These are phyloP conservation scores for Herpetospermum pedunculosum DNA, from an alignment of 306 rosid species.

Conservation along the genomic window DNA sequence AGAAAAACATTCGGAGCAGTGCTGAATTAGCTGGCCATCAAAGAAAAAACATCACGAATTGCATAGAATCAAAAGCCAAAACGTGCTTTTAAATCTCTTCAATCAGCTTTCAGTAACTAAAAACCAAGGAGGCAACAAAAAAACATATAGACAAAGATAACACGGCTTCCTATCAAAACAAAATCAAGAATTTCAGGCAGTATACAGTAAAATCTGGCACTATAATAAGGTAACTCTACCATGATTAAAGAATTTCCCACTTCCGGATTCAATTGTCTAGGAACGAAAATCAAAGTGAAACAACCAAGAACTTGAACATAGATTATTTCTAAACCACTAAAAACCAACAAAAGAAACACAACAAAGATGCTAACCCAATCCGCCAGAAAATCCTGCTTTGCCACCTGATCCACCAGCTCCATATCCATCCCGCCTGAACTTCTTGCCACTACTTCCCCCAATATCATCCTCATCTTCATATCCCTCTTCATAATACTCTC, in stretches of 20 bases:
- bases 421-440: conserved; percentile 59
- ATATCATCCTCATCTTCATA: conserved; percentile 61
- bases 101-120: background rate
- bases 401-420: conserved; percentile 51
- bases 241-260: background rate
- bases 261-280: background rate
- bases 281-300: background rate
- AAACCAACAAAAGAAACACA: background rate
- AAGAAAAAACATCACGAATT: background rate
- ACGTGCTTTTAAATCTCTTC: background rate
- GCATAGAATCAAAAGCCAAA: background rate
- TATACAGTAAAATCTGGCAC: background rate
- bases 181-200: background rate
- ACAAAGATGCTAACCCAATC: conserved; percentile 41
- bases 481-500: conserved; percentile 68
- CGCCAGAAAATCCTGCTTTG: conserved; percentile 43
- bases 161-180: background rate
- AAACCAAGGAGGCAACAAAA: background rate
- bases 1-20: background rate
- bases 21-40: background rate
- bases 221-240: background rate
- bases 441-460: conserved; percentile 61
- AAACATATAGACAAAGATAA: background rate
- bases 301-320: background rate
- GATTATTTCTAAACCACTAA: background rate